A percentile compares a stretch with the other conserved stretches of the same genome.
phyloP scores from a whole-genome alignment of 2,329 filamentous ascomycete species.

The Colletotrichum siamense region DNA sequence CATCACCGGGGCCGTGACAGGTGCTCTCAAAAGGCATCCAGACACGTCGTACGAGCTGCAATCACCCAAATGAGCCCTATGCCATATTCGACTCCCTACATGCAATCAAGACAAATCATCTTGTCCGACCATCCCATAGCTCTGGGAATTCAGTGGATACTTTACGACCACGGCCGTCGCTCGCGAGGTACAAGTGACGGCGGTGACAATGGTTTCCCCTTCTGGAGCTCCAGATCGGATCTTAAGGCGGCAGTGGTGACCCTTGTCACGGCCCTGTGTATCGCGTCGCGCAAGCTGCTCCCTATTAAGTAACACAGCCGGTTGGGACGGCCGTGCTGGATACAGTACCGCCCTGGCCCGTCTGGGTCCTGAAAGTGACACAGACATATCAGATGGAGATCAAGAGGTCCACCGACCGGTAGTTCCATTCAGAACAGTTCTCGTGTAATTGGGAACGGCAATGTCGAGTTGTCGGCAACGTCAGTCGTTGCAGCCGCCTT shows the following conservation, averaged over 20 bases:
- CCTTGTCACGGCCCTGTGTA: constrained; percentile 20
- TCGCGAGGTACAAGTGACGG: neutral
- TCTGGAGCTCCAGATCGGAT: constrained; percentile 11
- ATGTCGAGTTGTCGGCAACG: constrained; percentile 10
- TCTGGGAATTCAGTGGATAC: constrained; percentile 18
- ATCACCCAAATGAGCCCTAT: constrained; percentile 11
- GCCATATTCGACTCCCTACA: constrained; percentile 2
- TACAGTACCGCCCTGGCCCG: neutral
- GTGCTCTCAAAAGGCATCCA: neutral
- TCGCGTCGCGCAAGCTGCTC: constrained; percentile 21
- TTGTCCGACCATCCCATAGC: constrained; percentile 13
- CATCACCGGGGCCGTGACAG: neutral
- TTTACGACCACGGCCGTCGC: constrained; percentile 17
- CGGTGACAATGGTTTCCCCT: neutral
- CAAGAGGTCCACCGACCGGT: constrained; percentile 12
- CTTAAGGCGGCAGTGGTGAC: constrained; percentile 1
- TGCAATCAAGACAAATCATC: constrained; percentile 9
- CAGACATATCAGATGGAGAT: constrained; percentile 19
- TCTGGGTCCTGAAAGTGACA: constrained; percentile 7
- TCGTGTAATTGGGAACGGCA: neutral
- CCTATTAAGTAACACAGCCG: constrained; percentile 22
- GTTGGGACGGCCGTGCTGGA: constrained; percentile 6
- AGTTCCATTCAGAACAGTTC: neutral
- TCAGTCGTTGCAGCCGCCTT: constrained; percentile 10
- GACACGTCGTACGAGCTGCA: constrained; percentile 17